These are phyloP conservation scores for Eremomyces bilateralis DNA, from an alignment of 495 filamentous ascomycete genomes.

Conservation along the genomic window DNA sequence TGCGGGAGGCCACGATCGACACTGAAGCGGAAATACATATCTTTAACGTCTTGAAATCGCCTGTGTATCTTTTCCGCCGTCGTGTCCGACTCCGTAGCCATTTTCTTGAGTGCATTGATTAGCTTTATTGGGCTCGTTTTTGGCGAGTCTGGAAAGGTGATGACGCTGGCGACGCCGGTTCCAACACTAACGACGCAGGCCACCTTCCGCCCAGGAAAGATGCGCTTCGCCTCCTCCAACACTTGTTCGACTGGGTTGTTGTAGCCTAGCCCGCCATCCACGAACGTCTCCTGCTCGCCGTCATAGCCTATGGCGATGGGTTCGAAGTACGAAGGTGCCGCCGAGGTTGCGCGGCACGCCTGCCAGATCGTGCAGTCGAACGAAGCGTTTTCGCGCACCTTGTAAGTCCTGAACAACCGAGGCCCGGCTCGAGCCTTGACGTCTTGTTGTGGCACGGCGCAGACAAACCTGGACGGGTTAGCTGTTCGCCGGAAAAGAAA, in stretches of 20 bases:
- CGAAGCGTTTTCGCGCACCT: conserved; percentile 13
- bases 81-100: conserved; percentile 14
- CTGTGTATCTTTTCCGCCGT: conserved; percentile 17
- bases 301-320: conserved; percentile 16
- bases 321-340: conserved; percentile 17
- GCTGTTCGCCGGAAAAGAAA: no score
- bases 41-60: conserved; percentile 12
- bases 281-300: conserved; percentile 14
- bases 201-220: conserved; percentile 13
- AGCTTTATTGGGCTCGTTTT: conserved; percentile 17
- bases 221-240: conserved; percentile 13
- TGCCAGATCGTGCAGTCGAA: conserved; percentile 16
- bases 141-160: no score
- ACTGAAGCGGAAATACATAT: conserved; percentile 14
- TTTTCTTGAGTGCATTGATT: conserved; percentile 11
- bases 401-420: conserved; percentile 14
- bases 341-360: conserved; percentile 15
- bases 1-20: conserved; percentile 15
- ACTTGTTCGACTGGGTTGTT: conserved; percentile 16
- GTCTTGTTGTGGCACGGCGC: no score
- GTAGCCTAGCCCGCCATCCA: conserved; percentile 18
- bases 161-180: conserved; percentile 14
- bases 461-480: no score
- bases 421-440: no score
- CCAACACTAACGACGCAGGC: conserved; percentile 15